Percentiles rank a stretch among this genome's conserved stretches.
These are phyloP conservation scores for Aspergillus diversus DNA, from an alignment of 495 filamentous ascomycete genomes.

Conservation along the genomic window DNA sequence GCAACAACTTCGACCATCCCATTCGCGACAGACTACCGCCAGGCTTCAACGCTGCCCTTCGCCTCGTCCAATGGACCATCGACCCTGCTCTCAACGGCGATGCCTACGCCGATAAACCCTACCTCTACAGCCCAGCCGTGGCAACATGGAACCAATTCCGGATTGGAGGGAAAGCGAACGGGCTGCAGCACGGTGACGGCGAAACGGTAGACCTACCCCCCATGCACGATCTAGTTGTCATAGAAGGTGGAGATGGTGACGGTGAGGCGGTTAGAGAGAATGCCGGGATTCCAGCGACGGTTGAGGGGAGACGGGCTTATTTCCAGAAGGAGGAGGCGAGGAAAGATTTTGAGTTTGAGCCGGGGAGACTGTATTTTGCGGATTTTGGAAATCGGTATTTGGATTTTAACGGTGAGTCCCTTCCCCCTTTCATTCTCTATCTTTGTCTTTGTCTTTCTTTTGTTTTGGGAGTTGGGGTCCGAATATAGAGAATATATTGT, in stretches of 20 bases:
- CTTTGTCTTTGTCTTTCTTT: neutral
- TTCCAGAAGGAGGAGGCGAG: constrained; percentile 57
- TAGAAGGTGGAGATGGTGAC: constrained; percentile 70
- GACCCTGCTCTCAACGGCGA: constrained; percentile 90
- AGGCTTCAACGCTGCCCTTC: constrained; percentile 79
- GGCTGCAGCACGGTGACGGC: too few relatives aligned
- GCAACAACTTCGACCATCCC: constrained; percentile 89
- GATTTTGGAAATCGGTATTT: constrained; percentile 96
- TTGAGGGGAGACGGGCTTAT: constrained; percentile 62
- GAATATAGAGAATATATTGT: too few relatives aligned
- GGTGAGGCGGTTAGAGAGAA: constrained; percentile 53
- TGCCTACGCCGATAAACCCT: constrained; percentile 81
- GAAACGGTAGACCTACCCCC: constrained; percentile 13
- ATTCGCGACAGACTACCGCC: constrained; percentile 85
- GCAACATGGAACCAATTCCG: constrained; percentile 74
- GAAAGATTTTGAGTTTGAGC: constrained; percentile 59
- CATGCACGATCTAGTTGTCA: constrained; percentile 53
- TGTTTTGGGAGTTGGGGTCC: too few relatives aligned
- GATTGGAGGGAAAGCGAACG: constrained; percentile 54
- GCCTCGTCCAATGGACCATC: constrained; percentile 80
- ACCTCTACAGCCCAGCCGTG: constrained; percentile 77
- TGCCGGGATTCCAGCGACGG: constrained; percentile 54
- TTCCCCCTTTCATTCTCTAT: constrained; percentile 1
- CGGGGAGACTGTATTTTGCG: constrained; percentile 64
- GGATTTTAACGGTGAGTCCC: constrained; percentile 69